Conservation (phyloP, 371 early-diverging fungal species). For the Dichotomocladium elegans region DNA sequence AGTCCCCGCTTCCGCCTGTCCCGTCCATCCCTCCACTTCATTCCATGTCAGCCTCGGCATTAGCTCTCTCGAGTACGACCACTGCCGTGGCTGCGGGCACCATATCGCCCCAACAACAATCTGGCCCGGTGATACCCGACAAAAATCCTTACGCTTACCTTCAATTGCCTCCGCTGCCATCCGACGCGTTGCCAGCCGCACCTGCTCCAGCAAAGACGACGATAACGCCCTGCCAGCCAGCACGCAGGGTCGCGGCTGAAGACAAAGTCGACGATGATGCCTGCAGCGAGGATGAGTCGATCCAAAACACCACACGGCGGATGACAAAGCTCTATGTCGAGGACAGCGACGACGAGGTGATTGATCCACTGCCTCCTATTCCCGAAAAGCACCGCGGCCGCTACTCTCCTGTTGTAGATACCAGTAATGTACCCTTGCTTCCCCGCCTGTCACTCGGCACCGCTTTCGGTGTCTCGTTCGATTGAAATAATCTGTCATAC, state of each 20-base stretch:
- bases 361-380: conserved; percentile 26
- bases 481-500: neutral
- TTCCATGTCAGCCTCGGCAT: conserved; percentile 3
- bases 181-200: neutral
- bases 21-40: conserved; percentile 9
- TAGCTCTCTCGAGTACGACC: neutral
- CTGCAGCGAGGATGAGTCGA: neutral
- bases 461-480: conserved; percentile 10
- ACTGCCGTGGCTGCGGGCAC: neutral
- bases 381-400: conserved; percentile 1
- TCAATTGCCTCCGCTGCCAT: conserved; percentile 7
- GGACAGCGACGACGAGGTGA: conserved; percentile 24
- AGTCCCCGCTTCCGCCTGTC: conserved; percentile 5
- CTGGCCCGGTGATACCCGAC: neutral
- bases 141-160: conserved; percentile 8
- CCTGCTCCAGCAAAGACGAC: conserved; percentile 1
- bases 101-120: neutral
- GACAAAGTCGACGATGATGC: neutral
- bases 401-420: neutral
- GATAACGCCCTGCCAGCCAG: too few species aligned
- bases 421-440: conserved; percentile 11
- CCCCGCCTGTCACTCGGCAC: conserved; percentile 21
- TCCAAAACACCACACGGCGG: conserved; percentile 6
- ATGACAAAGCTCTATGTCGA: conserved; percentile 23
- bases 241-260: too few species aligned